Evolutionary conservation across 1,284 basidiomycete species (phyloP), one percentile per base, ranked within the genome.

Genomic region (Irpex sp.): DNA sequence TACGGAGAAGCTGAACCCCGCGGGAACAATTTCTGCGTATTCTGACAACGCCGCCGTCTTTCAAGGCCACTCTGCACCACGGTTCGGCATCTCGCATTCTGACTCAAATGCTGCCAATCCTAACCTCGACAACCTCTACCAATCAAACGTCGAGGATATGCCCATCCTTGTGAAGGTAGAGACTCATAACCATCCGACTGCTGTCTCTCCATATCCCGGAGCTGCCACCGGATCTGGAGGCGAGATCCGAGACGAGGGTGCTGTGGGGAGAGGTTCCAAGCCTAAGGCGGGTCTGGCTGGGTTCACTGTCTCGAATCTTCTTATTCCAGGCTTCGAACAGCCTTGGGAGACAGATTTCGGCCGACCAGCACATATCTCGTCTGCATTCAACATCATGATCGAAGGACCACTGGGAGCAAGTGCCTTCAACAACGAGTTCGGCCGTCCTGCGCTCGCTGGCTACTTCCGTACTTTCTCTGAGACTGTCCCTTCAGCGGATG

Each of bases 351-450:
- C 87, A 0, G 88, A 94, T 69, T 93, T 97, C 69, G 97, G 97
- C 46, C 87, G 88, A 57, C 97, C 97, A 0, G 75, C 81, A 1
- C 97, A 99, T 76, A 95, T 99, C 69, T 94, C 97, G 5, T 94
- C 90, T 39, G 90, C 96, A 0, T 79, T 97, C 55, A 94, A 98
- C 75, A 98, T 99, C 80, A 99, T 99, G 96, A 82, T 94, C 61
- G 95, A 98, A 69, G 97, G 92, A 3, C 97, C 97, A 0, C 85
- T 99, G 46, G 97, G 97, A 26, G 94, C 94, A 5, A 93, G 92
- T 61, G 94, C 94, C 1, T 99, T 98, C 81, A 98, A 99, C 80
- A 98, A 99, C 78, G 97, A 99, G 76, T 99, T 98, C 71, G 97
- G 97, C 8, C 85, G 97, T 50, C 97, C 97, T 0, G 95, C 84